Evolutionary conservation across 768 basidiomycete species (phyloP).

Genomic region (Omphalotus guepiniiformis): DNA sequence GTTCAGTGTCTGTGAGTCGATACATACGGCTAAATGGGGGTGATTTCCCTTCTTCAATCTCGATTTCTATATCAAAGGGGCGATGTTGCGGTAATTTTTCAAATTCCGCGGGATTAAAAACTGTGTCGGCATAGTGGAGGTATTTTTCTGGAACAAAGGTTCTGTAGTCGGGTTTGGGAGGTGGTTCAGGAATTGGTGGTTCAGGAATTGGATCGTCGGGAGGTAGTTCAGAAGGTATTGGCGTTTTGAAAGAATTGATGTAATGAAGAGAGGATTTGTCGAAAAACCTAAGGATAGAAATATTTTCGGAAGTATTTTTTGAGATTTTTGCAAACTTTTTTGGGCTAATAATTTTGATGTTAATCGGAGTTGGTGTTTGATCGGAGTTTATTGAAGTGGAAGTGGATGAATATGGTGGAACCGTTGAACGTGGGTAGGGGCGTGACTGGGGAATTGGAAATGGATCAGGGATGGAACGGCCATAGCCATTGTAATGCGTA

Average conservation of each 20-base stretch:
- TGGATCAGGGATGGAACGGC: not conserved
- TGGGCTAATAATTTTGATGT: not conserved
- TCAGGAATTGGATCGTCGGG: no score
- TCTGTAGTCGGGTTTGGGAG: no score
- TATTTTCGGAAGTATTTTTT: not conserved
- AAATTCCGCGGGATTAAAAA: constrained; percentile 21
- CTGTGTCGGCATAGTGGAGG: constrained; percentile 20
- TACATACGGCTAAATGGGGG: constrained; percentile 34
- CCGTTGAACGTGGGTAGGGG: not conserved
- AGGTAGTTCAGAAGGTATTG: not conserved
- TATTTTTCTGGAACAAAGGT: no score
- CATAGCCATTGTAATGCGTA: not conserved
- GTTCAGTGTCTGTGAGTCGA: constrained; percentile 20
- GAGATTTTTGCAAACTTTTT: not conserved
- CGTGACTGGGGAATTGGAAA: not conserved
- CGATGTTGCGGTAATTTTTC: constrained; percentile 25
- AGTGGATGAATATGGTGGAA: no score
- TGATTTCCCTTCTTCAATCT: constrained; percentile 26
- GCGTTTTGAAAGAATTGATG: not conserved
- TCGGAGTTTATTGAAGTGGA: not conserved
- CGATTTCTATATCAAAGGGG: constrained; percentile 32
- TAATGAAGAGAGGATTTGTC: not conserved
- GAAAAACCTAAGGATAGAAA: no score
- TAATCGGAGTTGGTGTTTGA: not conserved
- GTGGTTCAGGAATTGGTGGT: no score